Evolutionary conservation across 495 filamentous ascomycete species (phyloP), one percentile per base, ranked within the genome.

Genomic region (Penicillium arizonense): DNA sequence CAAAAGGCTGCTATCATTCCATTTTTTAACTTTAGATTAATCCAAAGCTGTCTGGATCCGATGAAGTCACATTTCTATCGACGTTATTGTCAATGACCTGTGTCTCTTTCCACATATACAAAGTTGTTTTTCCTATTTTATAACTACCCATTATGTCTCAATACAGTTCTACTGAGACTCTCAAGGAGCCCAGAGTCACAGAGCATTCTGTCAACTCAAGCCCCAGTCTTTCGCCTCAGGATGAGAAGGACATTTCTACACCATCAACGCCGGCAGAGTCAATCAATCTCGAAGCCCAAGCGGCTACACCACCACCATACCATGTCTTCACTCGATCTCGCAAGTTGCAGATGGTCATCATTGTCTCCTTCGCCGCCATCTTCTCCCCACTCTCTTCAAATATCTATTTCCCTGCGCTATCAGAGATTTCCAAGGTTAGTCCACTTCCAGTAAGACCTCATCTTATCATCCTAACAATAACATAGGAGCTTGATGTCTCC

Each of bases 321-420:
- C 82, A 77, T 59, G 75, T 80, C 56, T 88, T 89, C 63, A 76
- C 79, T 13, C 71, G 66, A 21, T 37, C 65, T 10, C 76, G 81
- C 50, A 86, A 81, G 70, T 56, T 74, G 53, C 82, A 81, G 71
- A 80, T 88, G 52, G 73, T 88, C n/a, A 72, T 73, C 55, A 84
- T 93, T 70, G 81, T 85, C 36, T 81, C 70, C 8, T 30, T 71
- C n/a, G 70, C 73, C 0, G 71, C 64, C 48, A 66, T 69, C 32
- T 72, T 74, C 55, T 90, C 87, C 0, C 87, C 87, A 2, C 76
- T 90, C 44, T 88, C 85, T 0, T 86, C 86, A 16, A 89, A 88
- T 58, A 89, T 91, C 37, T 94, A 94, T 65, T 90, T 91, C 53
- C 88, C 88, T 4, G 84, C 86, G 2, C 71, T 93, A 18, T 65